Evolutionary conservation across 1,284 basidiomycete genomes (phyloP), one percentile per base, ranked within the genome.

Genomic region (Violaceomyces palustris): DNA sequence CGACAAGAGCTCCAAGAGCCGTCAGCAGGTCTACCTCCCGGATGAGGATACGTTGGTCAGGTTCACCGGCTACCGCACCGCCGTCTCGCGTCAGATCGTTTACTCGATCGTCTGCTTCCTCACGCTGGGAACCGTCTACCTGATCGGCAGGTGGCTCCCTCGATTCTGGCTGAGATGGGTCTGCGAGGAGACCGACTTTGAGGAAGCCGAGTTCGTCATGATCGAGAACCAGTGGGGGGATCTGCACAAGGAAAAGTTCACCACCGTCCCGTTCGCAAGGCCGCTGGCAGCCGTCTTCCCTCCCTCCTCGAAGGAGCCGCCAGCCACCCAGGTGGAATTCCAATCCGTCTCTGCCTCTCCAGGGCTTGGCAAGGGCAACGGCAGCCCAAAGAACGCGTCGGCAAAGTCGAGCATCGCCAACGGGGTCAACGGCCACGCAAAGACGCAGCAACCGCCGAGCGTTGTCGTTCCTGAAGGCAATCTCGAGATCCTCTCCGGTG

Each of bases 111-210:
- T 80, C 6, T 90, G 86, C 65, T 64, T 88, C 7, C 45, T 87
- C 12, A 82, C 85, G 1, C 75, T 87, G 9, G 94, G 94, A 3
- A 74, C 83, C 7, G 76, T 97, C 25, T 85, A 82, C 8, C 79
- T 98, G 12, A 74, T 94, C 4, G 90, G 90, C 1, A 83, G 91
- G 63, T 99, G 94, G 94, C 83, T 94, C 60, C 93, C 94, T 36
- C 81, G 79, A 4, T 64, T 91, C 30, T 94, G 92, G 88, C 81
- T 98, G 39, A 81, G 81, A 27, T 91, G 84, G 79, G 85, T 88
- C n/a, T 83, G 89, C 1, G 79, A 78, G 42, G 88, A 93, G 74
- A 85, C 81, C 42, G 83, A 86, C 4, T 99, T 98, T 66, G 82
- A 83, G 33, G 78, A 87, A 42, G 80, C 83, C 9, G 77, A 78